phyloP scores from a whole-genome alignment of 139 green algal species.

The Haematococcus sp. region DNA sequence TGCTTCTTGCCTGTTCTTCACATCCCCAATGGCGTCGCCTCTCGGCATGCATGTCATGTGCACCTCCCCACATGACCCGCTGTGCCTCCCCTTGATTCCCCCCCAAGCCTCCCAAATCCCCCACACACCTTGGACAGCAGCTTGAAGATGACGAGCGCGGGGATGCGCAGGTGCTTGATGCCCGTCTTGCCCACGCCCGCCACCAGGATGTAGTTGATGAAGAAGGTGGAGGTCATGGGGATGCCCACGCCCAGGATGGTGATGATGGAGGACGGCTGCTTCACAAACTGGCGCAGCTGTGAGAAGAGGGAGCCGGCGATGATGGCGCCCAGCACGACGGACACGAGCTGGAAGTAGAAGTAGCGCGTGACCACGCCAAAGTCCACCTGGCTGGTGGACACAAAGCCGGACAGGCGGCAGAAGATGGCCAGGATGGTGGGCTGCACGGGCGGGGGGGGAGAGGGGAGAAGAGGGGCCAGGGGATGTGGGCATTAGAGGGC shows the following conservation, averaged over 20 bases:
- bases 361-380: constrained; percentile 32
- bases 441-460: constrained; percentile 33
- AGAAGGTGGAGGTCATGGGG: constrained; percentile 42
- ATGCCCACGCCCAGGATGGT: constrained; percentile 40
- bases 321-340: constrained; percentile 44
- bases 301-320: constrained; percentile 43
- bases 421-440: constrained; percentile 60
- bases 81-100: not conserved
- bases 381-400: constrained; percentile 19
- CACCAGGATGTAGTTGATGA: constrained; percentile 42
- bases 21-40: no score
- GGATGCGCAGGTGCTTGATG: constrained; percentile 30
- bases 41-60: no score
- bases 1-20: no score
- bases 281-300: constrained; percentile 32
- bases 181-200: constrained; percentile 1
- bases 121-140: constrained; percentile 29
- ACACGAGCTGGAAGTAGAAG: constrained; percentile 45
- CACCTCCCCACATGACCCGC: not conserved
- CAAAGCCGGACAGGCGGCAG: constrained; percentile 46
- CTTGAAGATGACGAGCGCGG: constrained; percentile 33
- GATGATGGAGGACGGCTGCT: constrained; percentile 29
- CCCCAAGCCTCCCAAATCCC: no score
- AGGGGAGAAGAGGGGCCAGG: no score
- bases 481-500: no score